Evolutionary conservation across 805 yeast species (phyloP).

Genomic region (Myxozyma vanderwaltii): DNA sequence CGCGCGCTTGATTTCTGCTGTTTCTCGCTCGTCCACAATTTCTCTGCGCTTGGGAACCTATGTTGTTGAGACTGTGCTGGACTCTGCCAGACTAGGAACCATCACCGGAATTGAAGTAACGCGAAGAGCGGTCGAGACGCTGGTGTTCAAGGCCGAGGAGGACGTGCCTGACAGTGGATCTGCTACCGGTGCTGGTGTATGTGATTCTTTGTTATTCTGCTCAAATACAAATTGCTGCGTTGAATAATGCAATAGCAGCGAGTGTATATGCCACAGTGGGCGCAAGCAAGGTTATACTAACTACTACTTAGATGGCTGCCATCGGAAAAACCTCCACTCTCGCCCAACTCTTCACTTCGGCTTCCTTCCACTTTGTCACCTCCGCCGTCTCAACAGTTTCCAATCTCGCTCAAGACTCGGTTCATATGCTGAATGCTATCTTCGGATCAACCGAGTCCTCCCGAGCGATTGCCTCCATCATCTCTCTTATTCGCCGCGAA

Average conservation of each 20-base stretch:
- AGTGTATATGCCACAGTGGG: too few species aligned
- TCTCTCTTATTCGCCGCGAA: slow-evolving; percentile 38
- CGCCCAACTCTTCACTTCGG: slow-evolving; percentile 39
- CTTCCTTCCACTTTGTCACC: slow-evolving; percentile 38
- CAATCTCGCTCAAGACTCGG: slow-evolving; percentile 38
- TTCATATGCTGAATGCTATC: slow-evolving; percentile 39
- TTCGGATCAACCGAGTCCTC: slow-evolving; percentile 43
- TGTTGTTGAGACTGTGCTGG: slow-evolving; percentile 37
- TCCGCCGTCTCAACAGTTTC: slow-evolving; percentile 36
- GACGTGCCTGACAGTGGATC: slow-evolving; percentile 39
- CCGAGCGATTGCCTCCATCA: slow-evolving; percentile 39
- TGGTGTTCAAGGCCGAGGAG: slow-evolving; percentile 39
- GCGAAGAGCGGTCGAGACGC: slow-evolving; percentile 38
- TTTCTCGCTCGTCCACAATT: slow-evolving; percentile 37
- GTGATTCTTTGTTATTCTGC: too few species aligned
- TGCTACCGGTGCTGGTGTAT: slow-evolving; percentile 36
- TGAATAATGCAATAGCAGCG: too few species aligned
- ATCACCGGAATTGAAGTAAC: slow-evolving; percentile 38
- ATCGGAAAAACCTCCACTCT: slow-evolving; percentile 37
- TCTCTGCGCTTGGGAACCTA: slow-evolving; percentile 39
- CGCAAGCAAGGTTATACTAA: neutral
- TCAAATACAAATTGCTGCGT: too few species aligned
- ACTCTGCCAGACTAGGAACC: slow-evolving; percentile 37
- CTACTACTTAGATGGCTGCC: slow-evolving; percentile 12
- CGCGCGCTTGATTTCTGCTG: slow-evolving; percentile 38